Percentiles rank a stretch among this genome's conserved stretches.
Evolutionary conservation across 164 flowering plant species (phyloP).

Genomic region (Protea cynaroides): DNA sequence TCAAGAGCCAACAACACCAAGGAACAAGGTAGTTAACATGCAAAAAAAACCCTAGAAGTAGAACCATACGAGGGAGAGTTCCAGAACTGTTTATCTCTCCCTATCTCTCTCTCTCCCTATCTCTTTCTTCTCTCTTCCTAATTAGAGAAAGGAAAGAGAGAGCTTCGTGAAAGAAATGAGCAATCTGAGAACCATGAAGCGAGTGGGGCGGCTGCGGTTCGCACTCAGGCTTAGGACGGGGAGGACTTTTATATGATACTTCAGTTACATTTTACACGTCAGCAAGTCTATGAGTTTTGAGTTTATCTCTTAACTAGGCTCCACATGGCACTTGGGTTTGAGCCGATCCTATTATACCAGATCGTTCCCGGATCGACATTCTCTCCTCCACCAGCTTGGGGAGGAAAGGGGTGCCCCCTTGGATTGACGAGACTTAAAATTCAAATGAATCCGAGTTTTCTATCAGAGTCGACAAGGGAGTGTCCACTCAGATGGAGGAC

Average conservation of each 20-base stretch:
- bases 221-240: too few species aligned
- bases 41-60: conserved; percentile 7
- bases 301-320: conserved; percentile 12
- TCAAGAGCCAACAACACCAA: neutral
- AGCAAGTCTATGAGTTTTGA: conserved; percentile 9
- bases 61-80: neutral
- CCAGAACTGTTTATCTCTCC: neutral
- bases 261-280: conserved; percentile 13
- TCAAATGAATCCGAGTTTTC: too few species aligned
- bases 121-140: too few species aligned
- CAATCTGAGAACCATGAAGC: neutral
- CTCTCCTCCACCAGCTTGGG: too few species aligned
- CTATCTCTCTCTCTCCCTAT: neutral
- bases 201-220: neutral
- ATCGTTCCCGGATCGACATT: too few species aligned
- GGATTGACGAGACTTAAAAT: too few species aligned
- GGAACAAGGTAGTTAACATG: neutral
- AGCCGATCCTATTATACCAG: too few species aligned
- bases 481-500: too few species aligned
- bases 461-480: too few species aligned
- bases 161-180: neutral
- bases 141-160: neutral
- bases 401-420: too few species aligned
- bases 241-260: conserved; percentile 1
- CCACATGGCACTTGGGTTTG: conserved; percentile 12